phyloP scores from a whole-genome alignment of 2,329 filamentous ascomycete genomes.

The Dactylonectria macrodidyma region DNA sequence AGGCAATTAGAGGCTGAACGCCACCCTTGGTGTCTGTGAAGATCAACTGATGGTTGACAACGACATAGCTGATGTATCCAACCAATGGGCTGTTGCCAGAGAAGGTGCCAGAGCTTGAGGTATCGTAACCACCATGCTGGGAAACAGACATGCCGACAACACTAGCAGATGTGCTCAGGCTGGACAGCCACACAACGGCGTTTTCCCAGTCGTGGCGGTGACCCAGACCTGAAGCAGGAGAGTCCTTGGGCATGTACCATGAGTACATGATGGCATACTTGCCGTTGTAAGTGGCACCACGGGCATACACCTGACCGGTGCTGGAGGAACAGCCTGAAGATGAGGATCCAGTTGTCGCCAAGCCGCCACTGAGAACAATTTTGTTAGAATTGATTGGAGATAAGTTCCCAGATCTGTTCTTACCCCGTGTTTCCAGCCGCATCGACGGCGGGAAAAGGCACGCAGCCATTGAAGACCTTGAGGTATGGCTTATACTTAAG shows the following conservation, averaged over 20 bases:
- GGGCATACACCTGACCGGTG: conserved; percentile 58
- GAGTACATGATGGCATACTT: conserved; percentile 60
- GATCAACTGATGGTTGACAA: conserved; percentile 55
- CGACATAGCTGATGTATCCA: conserved; percentile 52
- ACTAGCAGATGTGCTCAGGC: conserved; percentile 41
- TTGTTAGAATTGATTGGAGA: not conserved
- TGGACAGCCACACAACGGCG: conserved; percentile 47
- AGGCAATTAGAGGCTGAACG: conserved; percentile 60
- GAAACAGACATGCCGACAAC: conserved; percentile 56
- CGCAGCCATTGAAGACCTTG: conserved; percentile 71
- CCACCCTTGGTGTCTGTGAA: conserved; percentile 56
- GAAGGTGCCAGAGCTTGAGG: conserved; percentile 42
- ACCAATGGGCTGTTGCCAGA: conserved; percentile 49
- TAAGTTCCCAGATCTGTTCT: not conserved
- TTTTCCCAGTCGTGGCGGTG: conserved; percentile 50
- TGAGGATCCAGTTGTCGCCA: conserved; percentile 50
- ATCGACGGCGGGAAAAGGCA: conserved; percentile 75
- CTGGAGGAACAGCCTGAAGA: conserved; percentile 53
- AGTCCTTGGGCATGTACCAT: conserved; percentile 65
- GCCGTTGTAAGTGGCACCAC: conserved; percentile 50
- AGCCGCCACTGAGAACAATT: conserved; percentile 48
- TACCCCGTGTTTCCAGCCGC: conserved; percentile 66
- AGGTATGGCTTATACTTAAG: conserved; percentile 55
- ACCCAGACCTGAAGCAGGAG: conserved; percentile 45
- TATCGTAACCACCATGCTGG: conserved; percentile 55